Base-by-base conservation (phyloP, 129 eudicot species). In the sunflower (Helianthus annuus) region DNA sequence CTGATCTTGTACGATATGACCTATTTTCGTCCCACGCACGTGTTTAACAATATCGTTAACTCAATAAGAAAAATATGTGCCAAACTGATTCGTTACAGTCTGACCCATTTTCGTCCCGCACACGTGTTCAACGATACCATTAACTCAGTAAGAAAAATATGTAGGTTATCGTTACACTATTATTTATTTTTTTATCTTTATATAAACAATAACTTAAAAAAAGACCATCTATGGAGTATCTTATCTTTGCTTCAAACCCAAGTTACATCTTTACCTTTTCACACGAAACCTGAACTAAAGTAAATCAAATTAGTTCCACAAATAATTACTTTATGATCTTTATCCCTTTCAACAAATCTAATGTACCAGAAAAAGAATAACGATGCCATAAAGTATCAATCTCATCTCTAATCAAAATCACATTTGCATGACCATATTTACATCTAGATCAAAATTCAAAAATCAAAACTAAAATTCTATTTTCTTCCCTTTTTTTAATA, bases 171-270 rank as follows among this genome's bases (percentile, higher is more conserved):
- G 16, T 57, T 57, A 24, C 39, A 24, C 24, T 24, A 57, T 57
- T 9, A 10, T 57, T 57, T 57, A 8, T 8, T n/a, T n/a, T n/a
- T n/a, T n/a, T 55, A 17, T 6, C 34, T 17, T 19, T 55, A 17
- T 17, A 19, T 19, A 55, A 3, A 17, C 12, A 56, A 56, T 22
- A 6, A 73, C 39, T 73, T 61, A 14, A 3, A 32, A 62, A 62
- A 62, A 44, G 78, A 74, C 64, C 40, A 38, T 39, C 27, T 38
- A 8, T 10, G 52, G 71, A 63, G 38, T 24, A 74, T 49, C 67
- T 56, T 75, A 75, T 75, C 79, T 66, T 75, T 75, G 73, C 79
- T 75, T 66, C 73, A 75, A 75, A 11, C 73, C 59, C 79, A 75
- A 66, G 79, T 66, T 66, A 42, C 68, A 3, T 14, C 48, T 32